Percentiles rank a stretch among this genome's conserved stretches.
Conservation (phyloP, 495 filamentous ascomycete species). For the Immersiella caudata region DNA sequence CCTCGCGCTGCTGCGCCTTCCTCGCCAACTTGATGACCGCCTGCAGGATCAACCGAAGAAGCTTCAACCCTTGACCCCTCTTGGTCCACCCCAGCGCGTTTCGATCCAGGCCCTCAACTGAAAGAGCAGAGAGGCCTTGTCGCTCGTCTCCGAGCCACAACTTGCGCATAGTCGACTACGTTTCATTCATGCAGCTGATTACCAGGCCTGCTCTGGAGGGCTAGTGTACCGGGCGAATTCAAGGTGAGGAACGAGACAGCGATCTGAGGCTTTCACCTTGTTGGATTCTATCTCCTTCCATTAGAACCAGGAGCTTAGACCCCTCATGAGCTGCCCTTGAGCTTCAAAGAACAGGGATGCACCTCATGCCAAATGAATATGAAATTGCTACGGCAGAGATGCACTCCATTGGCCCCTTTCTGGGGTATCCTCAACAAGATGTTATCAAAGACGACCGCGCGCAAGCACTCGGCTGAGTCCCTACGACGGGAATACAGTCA, state of each 20-base stretch:
- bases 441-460: background rate
- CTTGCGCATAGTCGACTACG: slow-evolving; percentile 20
- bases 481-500: background rate
- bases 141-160: slow-evolving; percentile 2
- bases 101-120: background rate
- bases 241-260: background rate
- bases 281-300: slow-evolving; percentile 3
- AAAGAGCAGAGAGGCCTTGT: slow-evolving; percentile 4
- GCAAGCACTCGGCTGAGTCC: background rate
- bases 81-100: background rate
- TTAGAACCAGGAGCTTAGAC: background rate
- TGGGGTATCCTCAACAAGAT: background rate
- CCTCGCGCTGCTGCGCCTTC: background rate
- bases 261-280: background rate
- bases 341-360: slow-evolving; percentile 4
- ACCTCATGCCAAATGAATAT: background rate
- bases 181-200: slow-evolving; percentile 32
- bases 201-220: background rate
- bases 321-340: background rate
- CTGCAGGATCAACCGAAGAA: background rate
- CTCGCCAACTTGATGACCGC: background rate
- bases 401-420: slow-evolving; percentile 2
- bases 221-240: background rate
- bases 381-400: background rate
- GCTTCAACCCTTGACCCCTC: background rate